A percentile compares a stretch with the other conserved stretches of the same genome.
Conservation (phyloP, 495 filamentous ascomycete genomes). For the Chaetomium cochliodes region DNA sequence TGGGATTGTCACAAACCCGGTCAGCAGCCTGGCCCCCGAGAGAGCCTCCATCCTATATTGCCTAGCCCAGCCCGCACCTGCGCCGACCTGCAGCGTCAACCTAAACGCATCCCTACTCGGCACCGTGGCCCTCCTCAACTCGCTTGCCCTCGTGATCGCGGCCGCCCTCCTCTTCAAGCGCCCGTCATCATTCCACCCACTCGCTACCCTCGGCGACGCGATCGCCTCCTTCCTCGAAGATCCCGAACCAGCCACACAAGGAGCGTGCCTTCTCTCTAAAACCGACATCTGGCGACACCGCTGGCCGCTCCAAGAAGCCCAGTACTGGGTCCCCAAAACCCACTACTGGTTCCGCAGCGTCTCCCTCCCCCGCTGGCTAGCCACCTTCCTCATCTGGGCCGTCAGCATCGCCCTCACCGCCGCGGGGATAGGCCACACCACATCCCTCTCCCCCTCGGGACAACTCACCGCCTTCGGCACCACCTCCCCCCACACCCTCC, state of each 20-base stretch:
- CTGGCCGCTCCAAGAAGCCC: constrained; percentile 38
- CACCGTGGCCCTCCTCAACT: constrained; percentile 42
- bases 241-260: constrained; percentile 40
- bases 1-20: background rate
- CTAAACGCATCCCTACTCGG: constrained; percentile 45
- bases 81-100: constrained; percentile 39
- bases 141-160: constrained; percentile 38
- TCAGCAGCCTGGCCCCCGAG: constrained; percentile 23
- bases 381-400: constrained; percentile 35
- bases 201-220: constrained; percentile 48
- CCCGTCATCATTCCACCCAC: constrained; percentile 36
- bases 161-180: constrained; percentile 39
- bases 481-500: constrained; percentile 29
- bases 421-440: constrained; percentile 33
- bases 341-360: constrained; percentile 46
- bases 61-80: constrained; percentile 31
- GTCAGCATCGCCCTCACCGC: constrained; percentile 32
- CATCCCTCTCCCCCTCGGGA: constrained; percentile 22
- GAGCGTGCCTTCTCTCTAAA: constrained; percentile 43
- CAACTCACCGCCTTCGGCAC: constrained; percentile 37
- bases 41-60: constrained; percentile 35
- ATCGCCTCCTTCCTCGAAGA: constrained; percentile 47
- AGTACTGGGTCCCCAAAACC: constrained; percentile 40
- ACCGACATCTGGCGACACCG: constrained; percentile 39
- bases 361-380: constrained; percentile 39